Conservation (phyloP, 257 asterid genomes). For the Apocynum venetum region DNA sequence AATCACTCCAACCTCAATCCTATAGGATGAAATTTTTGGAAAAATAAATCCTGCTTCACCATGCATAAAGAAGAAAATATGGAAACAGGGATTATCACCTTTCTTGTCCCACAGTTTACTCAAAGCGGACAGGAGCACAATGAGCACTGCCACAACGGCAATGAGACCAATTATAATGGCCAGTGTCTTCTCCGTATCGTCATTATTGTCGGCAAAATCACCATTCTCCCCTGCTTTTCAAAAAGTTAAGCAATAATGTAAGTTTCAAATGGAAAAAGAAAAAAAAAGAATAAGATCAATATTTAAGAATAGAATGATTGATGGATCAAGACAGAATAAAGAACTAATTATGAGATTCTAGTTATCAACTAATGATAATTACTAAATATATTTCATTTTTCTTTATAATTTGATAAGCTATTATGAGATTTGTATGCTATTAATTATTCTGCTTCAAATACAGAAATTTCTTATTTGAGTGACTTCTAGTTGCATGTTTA, state of each 20-base stretch:
- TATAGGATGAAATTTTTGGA: neutral
- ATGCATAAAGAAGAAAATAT: neutral
- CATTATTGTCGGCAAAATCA: constrained; percentile 33
- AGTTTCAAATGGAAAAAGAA: too few species aligned
- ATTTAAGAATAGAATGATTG: neutral
- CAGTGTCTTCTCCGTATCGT: constrained; percentile 62
- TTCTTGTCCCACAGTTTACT: constrained; percentile 46
- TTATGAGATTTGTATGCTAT: too few species aligned
- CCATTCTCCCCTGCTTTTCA: constrained; percentile 4
- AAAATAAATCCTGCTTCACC: too few species aligned
- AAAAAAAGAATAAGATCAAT: neutral
- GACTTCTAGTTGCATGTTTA: too few species aligned
- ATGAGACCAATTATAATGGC: constrained; percentile 83
- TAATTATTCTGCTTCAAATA: too few species aligned
- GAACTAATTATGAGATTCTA: too few species aligned
- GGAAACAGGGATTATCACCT: constrained; percentile 32
- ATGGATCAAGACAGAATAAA: neutral
- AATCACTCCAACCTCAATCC: neutral
- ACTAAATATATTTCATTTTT: too few species aligned
- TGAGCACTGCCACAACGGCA: constrained; percentile 70
- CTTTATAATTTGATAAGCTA: too few species aligned
- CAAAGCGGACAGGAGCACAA: constrained; percentile 69
- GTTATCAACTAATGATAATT: too few species aligned
- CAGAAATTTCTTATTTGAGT: too few species aligned
- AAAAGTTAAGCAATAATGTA: neutral